Base-by-base conservation (phyloP, 768 basidiomycete species). In the Naganishia kalamii region DNA sequence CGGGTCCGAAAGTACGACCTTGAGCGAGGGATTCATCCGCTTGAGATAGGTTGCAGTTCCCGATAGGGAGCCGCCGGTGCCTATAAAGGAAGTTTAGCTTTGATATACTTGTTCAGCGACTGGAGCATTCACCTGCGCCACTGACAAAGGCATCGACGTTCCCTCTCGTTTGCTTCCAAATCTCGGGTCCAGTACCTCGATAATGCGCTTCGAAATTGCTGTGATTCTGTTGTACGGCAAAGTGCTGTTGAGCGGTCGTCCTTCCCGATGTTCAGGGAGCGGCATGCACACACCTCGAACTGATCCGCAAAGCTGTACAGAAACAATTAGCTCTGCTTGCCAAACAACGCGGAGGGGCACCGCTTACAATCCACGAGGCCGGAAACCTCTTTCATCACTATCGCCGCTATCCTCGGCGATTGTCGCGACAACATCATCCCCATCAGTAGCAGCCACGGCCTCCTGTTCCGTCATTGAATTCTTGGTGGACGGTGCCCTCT, bases 61-160 rank as follows among this genome's bases (percentile, higher is more conserved):
- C 1, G 92, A 88, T 57, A 99, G 84, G 3, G 94, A 98, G 13
- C 96, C 96, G 5, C 96, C 94, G 2, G 94, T 97, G n/a, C 92
- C 90, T 88, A 54, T n/a, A 30, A 21, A 30, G 7, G 29, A 3
- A 17, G 63, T 10, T 40, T 48, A n/a, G 37, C 4, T 7, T 46
- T 57, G 4, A 30, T 15, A 27, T 32, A 49, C 29, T 50, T 50
- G 23, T 50, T 29, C 43, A 54, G 23, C 3, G 32, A 44, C 32
- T 35, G 10, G 3, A 21, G 17, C 15, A 65, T 79, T 65, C 64
- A 86, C 92, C 92, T 62, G 94, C 92, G 1, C 94, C 94, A 30
- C 87, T 85, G 44, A 98, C 87, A 71, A 97, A 97, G 6, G 87
- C 91, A 72, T 89, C 83, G 0, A 96, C 67, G 29, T 80, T 79